A percentile compares a stretch with the other conserved stretches of the same genome.
phyloP scores from a whole-genome alignment of 1,139 yeast species.

The Dujonia santamariae region DNA sequence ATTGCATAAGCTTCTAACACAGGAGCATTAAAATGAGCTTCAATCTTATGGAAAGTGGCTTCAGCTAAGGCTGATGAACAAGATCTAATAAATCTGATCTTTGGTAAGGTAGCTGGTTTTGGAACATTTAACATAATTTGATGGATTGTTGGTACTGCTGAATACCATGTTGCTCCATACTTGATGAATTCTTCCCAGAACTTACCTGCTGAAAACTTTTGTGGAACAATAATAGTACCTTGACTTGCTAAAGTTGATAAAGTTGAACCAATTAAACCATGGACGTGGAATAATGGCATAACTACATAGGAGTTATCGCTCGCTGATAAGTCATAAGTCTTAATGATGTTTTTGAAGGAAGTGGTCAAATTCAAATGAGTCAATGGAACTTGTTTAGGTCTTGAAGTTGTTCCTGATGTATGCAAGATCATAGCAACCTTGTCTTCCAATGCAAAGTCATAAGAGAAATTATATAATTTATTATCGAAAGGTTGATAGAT shows the following conservation, averaged over 20 bases:
- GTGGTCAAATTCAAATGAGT: constrained; percentile 59
- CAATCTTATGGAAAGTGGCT: constrained; percentile 53
- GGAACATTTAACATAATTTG: constrained; percentile 53
- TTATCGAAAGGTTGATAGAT: constrained; percentile 19
- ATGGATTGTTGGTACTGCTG: constrained; percentile 74
- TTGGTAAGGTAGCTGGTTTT: constrained; percentile 47
- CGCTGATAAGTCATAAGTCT: constrained; percentile 48
- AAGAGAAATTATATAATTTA: constrained; percentile 22
- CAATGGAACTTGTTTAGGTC: constrained; percentile 69
- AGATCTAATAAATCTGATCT: constrained; percentile 60
- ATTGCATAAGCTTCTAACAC: constrained; percentile 75
- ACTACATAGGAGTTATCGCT: constrained; percentile 56
- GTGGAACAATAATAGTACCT: constrained; percentile 59
- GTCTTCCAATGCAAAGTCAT: constrained; percentile 34
- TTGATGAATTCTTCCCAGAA: constrained; percentile 57
- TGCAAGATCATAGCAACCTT: constrained; percentile 63
- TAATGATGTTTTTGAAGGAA: constrained; percentile 53
- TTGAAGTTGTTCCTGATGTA: constrained; percentile 71
- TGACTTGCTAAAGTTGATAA: constrained; percentile 57
- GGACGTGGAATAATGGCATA: constrained; percentile 75
- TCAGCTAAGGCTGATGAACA: constrained; percentile 70
- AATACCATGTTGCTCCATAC: constrained; percentile 60
- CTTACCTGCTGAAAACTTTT: constrained; percentile 51
- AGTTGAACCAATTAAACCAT: constrained; percentile 62
- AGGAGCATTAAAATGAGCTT: constrained; percentile 55